Evolutionary conservation across 1,284 basidiomycete genomes (phyloP), one percentile per base, ranked within the genome.

Genomic region (Macrocybe sp.): DNA sequence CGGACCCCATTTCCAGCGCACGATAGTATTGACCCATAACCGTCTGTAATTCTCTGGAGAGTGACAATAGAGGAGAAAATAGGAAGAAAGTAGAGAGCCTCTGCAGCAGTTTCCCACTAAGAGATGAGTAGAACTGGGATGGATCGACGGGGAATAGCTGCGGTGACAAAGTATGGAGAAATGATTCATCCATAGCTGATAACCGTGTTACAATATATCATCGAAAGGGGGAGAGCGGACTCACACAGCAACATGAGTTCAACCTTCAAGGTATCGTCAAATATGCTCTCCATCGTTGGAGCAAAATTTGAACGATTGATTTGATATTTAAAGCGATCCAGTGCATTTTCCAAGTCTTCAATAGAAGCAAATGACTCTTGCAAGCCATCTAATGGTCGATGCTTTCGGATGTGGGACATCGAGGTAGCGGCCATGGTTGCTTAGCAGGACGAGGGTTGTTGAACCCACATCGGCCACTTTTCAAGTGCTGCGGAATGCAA

Each of bases 181-280:
- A 12, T 50, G 50, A 31, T 41, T 45, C 41, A 54, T 34, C 34
- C 44, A 59, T 57, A 38, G 32, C 40, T 38, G 37, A 5, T 22
- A 22, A 22, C 22, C 22, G 22, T 22, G 22, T 22, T 22, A 22
- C 22, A 22, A 22, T 3, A 22, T 22, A 22, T 22, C 22, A 22
- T 22, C 22, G 22, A 22, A 16, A 14, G 36, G 14, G 42, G 28
- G 22, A 46, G 34, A 9, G 37, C n/a, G 12, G 7, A 56, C 57
- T 30, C 44, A 57, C 64, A 44, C 28, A 64, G 58, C 29, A 66
- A 34, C 12, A 64, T 48, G 1, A 66, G 53, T 37, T 60, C 54
- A 7, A 61, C 30, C 14, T 55, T 47, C 7, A 53, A 51, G 10
- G 45, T 52, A 12, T 59, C 45, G 10, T 55, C 47, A 4, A 64